Evolutionary conservation across 2,329 filamentous ascomycete genomes (phyloP), one percentile per base, ranked within the genome.

Genomic region (Penicillium nordicum): DNA sequence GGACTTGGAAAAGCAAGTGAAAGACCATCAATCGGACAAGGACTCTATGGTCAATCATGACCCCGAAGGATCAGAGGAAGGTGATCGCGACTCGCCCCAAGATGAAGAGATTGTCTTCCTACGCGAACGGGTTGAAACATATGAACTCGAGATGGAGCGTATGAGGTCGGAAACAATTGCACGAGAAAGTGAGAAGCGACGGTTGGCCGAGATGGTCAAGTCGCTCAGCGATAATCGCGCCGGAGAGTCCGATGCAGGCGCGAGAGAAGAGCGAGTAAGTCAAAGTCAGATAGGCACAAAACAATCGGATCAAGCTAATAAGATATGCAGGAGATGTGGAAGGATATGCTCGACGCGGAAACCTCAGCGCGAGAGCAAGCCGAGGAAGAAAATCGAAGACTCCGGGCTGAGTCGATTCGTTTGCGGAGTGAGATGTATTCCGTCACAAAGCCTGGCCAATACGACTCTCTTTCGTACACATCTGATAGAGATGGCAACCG

Each of bases 291-390:
- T 2, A 11, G 11, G 11, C 29, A 37, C 29, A 9, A 10, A 40
- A 18, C 25, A 45, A 46, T 46, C 12, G 16, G 42, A 40, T 53
- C 50, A 29, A 45, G 34, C 48, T 55, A 48, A 69, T 41, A 59
- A 62, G 43, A 62, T 57, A 63, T 25, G 58, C 63, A 89, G 70
- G 91, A 95, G 60, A 93, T 97, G 73, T 96, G 91, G 88, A 96
- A 96, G 72, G 93, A 97, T 66, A 84, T 97, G 59, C 83, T 97
- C 27, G 91, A 97, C 69, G 90, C 94, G 62, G 94, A 99, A 74
- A 94, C 90, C 2, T 88, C 88, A 4, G 86, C 92, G 30, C 85
- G 93, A 56, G 93, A 97, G 73, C 90, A 96, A 73, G 86, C 89
- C 0, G 92, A 97, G 63, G 90, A 96, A 41, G 92, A 97, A 63